Evolutionary conservation across 805 yeast genomes (phyloP), one percentile per base, ranked within the genome.

Genomic region (Helenozyma baotianmanensis): DNA sequence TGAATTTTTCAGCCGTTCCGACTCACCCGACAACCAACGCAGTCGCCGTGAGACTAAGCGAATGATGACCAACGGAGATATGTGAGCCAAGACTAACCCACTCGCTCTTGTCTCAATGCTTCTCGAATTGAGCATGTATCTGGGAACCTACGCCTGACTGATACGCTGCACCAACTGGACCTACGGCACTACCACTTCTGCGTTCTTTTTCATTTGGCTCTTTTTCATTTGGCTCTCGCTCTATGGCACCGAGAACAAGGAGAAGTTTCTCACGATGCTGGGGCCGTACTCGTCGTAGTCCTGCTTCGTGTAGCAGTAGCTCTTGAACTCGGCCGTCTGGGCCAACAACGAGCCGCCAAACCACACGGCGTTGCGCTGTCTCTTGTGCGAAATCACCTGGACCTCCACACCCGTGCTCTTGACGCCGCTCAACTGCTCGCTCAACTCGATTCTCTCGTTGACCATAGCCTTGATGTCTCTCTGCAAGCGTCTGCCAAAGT

Each of bases 301-400:
- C 54, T 82, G 81, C 68, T 92, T 92, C 15, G 98, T 90, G 68
- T 92, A 92, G 60, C 97, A 92, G 63, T 89, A 89, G 60, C 94
- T 79, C 63, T 83, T 86, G 68, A 92, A 92, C 64, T 92, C 98
- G 14, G 95, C 80, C 9, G 99, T 92, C 68, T 90, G 97, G 1
- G 99, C 97, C 56, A 92, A 72, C 48, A 92, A 68, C 14, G 95
- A 84, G 47, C 99, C 99, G 50, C 99, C 99, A 58, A 90, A 92
- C 99, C 99, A 92, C 38, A 92, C 99, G 3, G 99, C 99, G 54
- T 92, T 87, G 60, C 96, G 78, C 69, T 92, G 99, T 64, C 92
- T 84, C 70, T 90, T 88, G 68, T 92, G 99, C 18, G 95, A 79
- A 46, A 92, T 89, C 41, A 92, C 99, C 64, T 86, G 94, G 36